Conservation (phyloP, 1,284 basidiomycete genomes). For the Microbotryum lychnidis-dioicae region DNA sequence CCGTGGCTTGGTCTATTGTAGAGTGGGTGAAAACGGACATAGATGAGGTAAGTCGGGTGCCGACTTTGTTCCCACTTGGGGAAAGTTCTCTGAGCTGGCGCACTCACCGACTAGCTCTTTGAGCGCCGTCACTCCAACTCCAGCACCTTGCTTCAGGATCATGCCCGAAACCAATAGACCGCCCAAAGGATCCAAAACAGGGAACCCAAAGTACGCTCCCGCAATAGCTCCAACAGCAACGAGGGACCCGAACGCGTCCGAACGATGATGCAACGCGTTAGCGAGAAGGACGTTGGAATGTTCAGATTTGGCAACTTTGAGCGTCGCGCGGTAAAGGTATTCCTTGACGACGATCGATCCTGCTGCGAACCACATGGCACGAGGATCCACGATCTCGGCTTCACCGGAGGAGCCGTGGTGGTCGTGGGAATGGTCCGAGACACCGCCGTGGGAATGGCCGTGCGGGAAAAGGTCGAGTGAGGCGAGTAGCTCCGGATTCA, state of each 20-base stretch:
- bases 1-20: constrained; percentile 15
- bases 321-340: constrained; percentile 74
- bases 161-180: constrained; percentile 82
- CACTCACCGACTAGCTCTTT: constrained; percentile 52
- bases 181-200: constrained; percentile 82
- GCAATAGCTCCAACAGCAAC: constrained; percentile 84
- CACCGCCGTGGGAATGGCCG: constrained; percentile 34
- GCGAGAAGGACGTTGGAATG: constrained; percentile 81
- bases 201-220: constrained; percentile 69
- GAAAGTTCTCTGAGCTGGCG: not conserved
- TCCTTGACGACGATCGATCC: constrained; percentile 77
- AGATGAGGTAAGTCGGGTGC: not conserved
- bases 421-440: constrained; percentile 3
- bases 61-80: too few relatives aligned
- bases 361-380: constrained; percentile 93
- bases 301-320: constrained; percentile 76
- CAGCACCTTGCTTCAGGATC: constrained; percentile 76
- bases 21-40: not conserved
- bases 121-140: constrained; percentile 62
- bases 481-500: constrained; percentile 41
- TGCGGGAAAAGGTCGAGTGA: constrained; percentile 32
- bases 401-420: constrained; percentile 9
- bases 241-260: constrained; percentile 80
- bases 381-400: constrained; percentile 62
- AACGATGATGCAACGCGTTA: constrained; percentile 88